phyloP scores from a whole-genome alignment of 2,329 filamentous ascomycete species.

The Neofusicoccum parvum region DNA sequence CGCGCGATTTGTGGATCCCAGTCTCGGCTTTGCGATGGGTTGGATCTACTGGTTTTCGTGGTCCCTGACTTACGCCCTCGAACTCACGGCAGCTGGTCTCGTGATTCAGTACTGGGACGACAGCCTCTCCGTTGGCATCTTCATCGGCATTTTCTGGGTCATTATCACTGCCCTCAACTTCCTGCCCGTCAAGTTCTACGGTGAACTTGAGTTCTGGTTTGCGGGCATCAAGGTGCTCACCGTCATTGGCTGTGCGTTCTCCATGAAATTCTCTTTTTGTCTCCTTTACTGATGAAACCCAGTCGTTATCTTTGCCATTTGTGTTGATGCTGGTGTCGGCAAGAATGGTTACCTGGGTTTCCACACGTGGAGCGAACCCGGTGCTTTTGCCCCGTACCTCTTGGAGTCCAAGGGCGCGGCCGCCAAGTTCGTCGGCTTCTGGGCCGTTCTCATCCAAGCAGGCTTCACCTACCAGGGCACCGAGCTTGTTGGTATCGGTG shows the following conservation, averaged over 20 bases:
- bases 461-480: constrained; percentile 73
- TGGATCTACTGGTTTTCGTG: constrained; percentile 85
- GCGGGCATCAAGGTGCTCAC: constrained; percentile 76
- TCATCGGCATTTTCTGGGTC: constrained; percentile 72
- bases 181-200: constrained; percentile 71
- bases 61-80: constrained; percentile 72
- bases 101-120: constrained; percentile 76
- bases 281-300: neutral
- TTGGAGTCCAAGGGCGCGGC: constrained; percentile 60
- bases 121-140: constrained; percentile 66
- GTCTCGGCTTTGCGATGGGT: constrained; percentile 75
- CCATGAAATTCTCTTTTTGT: neutral
- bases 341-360: constrained; percentile 73
- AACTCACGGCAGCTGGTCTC: constrained; percentile 71
- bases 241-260: constrained; percentile 58
- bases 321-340: constrained; percentile 72
- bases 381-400: constrained; percentile 66
- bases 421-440: constrained; percentile 70
- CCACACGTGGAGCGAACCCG: constrained; percentile 68
- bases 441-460: constrained; percentile 68
- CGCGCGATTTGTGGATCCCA: constrained; percentile 71
- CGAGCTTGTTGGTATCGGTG: constrained; percentile 77
- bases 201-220: constrained; percentile 79
- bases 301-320: constrained; percentile 73
- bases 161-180: constrained; percentile 71